These are phyloP conservation scores for Oldenlandia corymbosa DNA, from an alignment of 257 asterid genomes.

Conservation along the genomic window DNA sequence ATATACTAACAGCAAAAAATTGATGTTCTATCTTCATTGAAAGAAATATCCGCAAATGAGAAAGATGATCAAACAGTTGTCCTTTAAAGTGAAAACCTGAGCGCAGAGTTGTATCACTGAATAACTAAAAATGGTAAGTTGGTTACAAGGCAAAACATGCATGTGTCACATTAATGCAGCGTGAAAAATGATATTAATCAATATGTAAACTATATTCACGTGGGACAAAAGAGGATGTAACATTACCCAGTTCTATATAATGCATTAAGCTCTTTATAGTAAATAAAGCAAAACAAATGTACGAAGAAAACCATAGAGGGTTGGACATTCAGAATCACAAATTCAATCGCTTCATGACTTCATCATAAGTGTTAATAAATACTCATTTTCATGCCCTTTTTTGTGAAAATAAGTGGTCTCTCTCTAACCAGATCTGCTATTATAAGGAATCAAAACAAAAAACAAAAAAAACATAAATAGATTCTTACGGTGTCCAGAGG, in stretches of 20 bases:
- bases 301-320: background rate
- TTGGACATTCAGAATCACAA: constrained; percentile 1
- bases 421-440: no score
- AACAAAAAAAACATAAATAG: constrained; percentile 5
- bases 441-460: no score
- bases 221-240: background rate
- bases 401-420: background rate
- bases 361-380: no score
- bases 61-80: background rate
- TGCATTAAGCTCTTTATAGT: background rate
- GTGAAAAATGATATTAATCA: background rate
- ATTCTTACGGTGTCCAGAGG: constrained; percentile 90
- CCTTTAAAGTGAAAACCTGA: constrained; percentile 5
- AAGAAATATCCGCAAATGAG: background rate
- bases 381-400: background rate
- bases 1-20: background rate
- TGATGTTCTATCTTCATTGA: background rate
- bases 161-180: background rate
- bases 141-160: background rate
- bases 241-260: constrained; percentile 4
- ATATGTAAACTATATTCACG: no score
- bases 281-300: background rate
- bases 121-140: background rate
- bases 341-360: background rate
- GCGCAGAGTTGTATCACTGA: background rate